Conservation (phyloP, 805 yeast genomes). For the Zygoascus flipseniorum region DNA sequence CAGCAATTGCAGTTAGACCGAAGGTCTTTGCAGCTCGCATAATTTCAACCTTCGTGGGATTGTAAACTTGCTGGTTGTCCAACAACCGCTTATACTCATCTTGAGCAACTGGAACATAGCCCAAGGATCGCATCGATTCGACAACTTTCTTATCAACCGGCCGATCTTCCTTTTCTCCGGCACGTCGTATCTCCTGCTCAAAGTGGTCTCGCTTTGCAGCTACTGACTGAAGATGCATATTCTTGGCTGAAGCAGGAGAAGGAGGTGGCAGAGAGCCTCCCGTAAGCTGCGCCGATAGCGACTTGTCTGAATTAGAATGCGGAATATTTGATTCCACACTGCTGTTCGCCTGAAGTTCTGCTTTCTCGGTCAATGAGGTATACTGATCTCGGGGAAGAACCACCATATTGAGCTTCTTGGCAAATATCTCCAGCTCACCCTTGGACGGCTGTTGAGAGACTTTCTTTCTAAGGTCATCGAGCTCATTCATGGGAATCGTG, state of each 20-base stretch:
- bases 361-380: conserved; percentile 10
- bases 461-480: conserved; percentile 17
- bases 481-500: conserved; percentile 13
- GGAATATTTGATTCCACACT: not conserved
- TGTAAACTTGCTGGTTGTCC: conserved; percentile 24
- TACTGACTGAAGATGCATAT: conserved; percentile 16
- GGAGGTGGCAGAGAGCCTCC: conserved; percentile 3
- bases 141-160: conserved; percentile 18
- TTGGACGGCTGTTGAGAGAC: conserved; percentile 25
- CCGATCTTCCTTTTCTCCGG: conserved; percentile 3
- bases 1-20: conserved; percentile 37
- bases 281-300: conserved; percentile 4
- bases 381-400: conserved; percentile 17
- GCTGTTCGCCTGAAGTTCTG: conserved; percentile 12
- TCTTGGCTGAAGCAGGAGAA: conserved; percentile 3
- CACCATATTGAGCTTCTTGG: conserved; percentile 22
- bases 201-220: conserved; percentile 25
- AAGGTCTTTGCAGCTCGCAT: conserved; percentile 33
- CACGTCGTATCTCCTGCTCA: conserved; percentile 22
- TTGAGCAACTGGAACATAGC: conserved; percentile 27
- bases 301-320: not conserved
- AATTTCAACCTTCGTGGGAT: conserved; percentile 28
- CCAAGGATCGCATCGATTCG: conserved; percentile 25
- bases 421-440: conserved; percentile 18
- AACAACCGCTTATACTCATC: conserved; percentile 29